Conservation (phyloP, 2,329 filamentous ascomycete genomes). For the Alternaria sp. region DNA sequence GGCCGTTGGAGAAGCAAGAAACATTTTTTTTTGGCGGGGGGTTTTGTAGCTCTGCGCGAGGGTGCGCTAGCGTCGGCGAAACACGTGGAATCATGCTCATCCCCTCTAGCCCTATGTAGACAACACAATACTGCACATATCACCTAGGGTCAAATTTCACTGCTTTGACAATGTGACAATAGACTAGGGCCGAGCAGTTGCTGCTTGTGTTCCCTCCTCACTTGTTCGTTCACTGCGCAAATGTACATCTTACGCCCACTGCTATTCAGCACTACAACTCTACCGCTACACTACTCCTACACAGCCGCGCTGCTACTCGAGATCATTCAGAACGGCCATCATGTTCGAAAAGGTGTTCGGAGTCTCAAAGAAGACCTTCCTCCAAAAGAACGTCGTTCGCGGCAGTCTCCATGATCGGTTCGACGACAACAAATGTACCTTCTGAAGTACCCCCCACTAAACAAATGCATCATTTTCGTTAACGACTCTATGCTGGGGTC, state of each 20-base stretch:
- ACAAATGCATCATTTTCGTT: not conserved
- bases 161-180: no score
- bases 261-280: not conserved
- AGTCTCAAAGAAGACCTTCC: conserved; percentile 16
- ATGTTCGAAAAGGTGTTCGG: conserved; percentile 11
- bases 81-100: conserved; percentile 8
- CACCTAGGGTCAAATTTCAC: no score
- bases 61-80: conserved; percentile 32
- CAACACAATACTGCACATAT: no score
- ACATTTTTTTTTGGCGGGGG: conserved; percentile 41
- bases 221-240: not conserved
- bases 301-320: not conserved
- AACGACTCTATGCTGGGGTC: conserved; percentile 15
- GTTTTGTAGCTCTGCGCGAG: conserved; percentile 46
- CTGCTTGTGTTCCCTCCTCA: no score
- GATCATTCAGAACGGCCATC: not conserved
- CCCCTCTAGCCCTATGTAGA: no score
- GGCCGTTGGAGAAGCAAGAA: conserved; percentile 68
- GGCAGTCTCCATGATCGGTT: conserved; percentile 22
- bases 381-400: conserved; percentile 17
- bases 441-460: conserved; percentile 3
- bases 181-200: no score
- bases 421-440: conserved; percentile 23
- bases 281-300: no score
- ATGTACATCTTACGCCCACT: not conserved